Conservation (phyloP, 2,329 filamentous ascomycete genomes). For the Emmonsiellopsis sp. region DNA sequence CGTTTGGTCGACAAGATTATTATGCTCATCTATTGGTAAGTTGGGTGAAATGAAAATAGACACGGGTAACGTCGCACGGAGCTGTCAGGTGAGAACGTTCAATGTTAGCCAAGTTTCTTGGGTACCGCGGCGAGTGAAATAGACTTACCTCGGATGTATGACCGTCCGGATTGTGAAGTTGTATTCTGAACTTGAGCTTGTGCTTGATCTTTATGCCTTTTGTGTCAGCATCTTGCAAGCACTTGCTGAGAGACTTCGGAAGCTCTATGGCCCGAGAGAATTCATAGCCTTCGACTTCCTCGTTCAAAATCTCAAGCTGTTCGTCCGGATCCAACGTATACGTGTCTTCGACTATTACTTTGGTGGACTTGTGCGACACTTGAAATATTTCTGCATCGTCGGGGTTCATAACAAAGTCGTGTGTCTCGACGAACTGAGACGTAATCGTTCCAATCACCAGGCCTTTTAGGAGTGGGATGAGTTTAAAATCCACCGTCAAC, state of each 20-base stretch:
- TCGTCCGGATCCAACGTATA: conserved; percentile 60
- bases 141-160: conserved; percentile 71
- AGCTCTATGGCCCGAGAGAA: conserved; percentile 56
- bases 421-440: conserved; percentile 69
- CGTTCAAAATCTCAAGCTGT: conserved; percentile 44
- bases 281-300: conserved; percentile 53
- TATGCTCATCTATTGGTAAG: conserved; percentile 77
- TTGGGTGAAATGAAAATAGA: conserved; percentile 95
- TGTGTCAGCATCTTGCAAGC: conserved; percentile 81
- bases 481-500: conserved; percentile 73
- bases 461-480: conserved; percentile 83
- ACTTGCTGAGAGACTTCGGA: conserved; percentile 71
- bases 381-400: conserved; percentile 33
- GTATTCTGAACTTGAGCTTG: conserved; percentile 84
- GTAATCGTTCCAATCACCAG: conserved; percentile 75
- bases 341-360: conserved; percentile 59
- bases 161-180: conserved; percentile 88
- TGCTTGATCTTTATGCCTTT: conserved; percentile 87
- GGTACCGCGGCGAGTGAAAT: conserved; percentile 1
- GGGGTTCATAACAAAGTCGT: conserved; percentile 53
- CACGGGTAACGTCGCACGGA: conserved; percentile 81
- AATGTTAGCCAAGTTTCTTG: conserved; percentile 6
- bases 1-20: conserved; percentile 61
- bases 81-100: conserved; percentile 35
- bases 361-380: conserved; percentile 51